phyloP scores from a whole-genome alignment of 345 rosid genomes.

The Sonneratia alba region DNA sequence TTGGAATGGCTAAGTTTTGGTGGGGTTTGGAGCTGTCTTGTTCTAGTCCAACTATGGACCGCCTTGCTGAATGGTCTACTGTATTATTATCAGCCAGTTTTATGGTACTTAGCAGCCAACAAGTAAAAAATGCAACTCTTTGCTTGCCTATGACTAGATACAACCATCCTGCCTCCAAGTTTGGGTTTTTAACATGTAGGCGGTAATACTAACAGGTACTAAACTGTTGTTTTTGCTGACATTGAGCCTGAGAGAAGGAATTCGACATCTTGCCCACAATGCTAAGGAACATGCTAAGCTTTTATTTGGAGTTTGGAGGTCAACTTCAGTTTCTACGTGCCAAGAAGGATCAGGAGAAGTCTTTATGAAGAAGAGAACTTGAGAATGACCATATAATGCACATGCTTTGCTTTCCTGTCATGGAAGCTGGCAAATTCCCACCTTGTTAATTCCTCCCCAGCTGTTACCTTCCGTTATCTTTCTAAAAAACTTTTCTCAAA shows the following conservation, averaged over 20 bases:
- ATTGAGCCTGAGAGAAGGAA: too few relatives aligned
- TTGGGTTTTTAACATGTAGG: neutral
- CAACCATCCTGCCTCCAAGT: too few relatives aligned
- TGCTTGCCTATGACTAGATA: too few relatives aligned
- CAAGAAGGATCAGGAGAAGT: neutral
- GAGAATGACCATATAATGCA: conserved; percentile 1
- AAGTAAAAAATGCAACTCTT: too few relatives aligned
- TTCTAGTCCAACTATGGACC: neutral
- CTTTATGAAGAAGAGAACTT: neutral
- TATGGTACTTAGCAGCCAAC: neutral
- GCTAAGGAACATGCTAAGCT: neutral
- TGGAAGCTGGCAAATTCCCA: conserved; percentile 5
- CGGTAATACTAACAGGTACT: too few relatives aligned
- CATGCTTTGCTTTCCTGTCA: conserved; percentile 9
- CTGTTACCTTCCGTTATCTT: neutral
- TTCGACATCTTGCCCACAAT: neutral
- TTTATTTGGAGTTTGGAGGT: neutral
- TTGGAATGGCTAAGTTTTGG: conserved; percentile 11
- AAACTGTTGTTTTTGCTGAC: too few relatives aligned
- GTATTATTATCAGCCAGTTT: neutral
- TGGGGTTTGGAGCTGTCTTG: neutral
- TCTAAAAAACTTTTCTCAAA: neutral
- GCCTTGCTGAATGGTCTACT: neutral
- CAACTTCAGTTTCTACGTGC: neutral
- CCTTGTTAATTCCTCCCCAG: conserved; percentile 4